Conservation (phyloP, 2,329 filamentous ascomycete species). For the Cyphellophora europaea region DNA sequence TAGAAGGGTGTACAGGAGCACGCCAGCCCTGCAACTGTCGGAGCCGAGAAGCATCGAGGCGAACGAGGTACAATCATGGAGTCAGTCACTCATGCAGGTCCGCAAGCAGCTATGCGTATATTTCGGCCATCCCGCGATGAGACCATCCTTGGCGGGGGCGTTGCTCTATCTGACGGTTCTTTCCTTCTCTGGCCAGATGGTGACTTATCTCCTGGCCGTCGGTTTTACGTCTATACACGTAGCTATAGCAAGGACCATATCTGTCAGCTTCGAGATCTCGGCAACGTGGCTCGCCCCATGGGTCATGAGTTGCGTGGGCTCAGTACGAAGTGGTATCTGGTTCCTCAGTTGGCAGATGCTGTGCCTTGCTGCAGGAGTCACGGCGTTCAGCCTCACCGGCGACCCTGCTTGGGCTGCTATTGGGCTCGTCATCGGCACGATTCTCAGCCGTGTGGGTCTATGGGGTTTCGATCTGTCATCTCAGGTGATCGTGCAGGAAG, state of each 20-base stretch:
- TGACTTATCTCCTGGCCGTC: slow-evolving; percentile 45
- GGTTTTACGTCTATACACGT: slow-evolving; percentile 38
- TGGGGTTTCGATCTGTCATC: slow-evolving; percentile 54
- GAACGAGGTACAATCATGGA: neutral
- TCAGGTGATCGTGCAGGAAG: slow-evolving; percentile 52
- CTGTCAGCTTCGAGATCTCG: slow-evolving; percentile 43
- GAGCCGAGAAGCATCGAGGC: neutral
- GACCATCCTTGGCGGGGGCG: slow-evolving; percentile 40
- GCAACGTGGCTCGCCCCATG: slow-evolving; percentile 44
- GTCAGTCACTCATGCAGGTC: neutral
- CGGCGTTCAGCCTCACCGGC: slow-evolving; percentile 25
- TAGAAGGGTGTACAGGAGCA: slow-evolving; percentile 17
- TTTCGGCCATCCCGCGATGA: slow-evolving; percentile 25
- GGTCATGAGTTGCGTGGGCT: slow-evolving; percentile 43
- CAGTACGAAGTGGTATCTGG: slow-evolving; percentile 62
- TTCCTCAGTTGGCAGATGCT: slow-evolving; percentile 58
- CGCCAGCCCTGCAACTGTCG: neutral
- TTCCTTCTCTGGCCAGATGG: slow-evolving; percentile 45
- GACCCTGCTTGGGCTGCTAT: neutral
- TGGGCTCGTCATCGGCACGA: slow-evolving; percentile 38
- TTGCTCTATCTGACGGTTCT: slow-evolving; percentile 48
- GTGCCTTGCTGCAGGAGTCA: slow-evolving; percentile 39
- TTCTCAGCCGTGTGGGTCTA: slow-evolving; percentile 50
- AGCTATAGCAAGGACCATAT: slow-evolving; percentile 36
- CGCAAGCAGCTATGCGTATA: slow-evolving; percentile 21